Conservation (phyloP, 805 yeast species). For the Diddensiella transvaalensis region DNA sequence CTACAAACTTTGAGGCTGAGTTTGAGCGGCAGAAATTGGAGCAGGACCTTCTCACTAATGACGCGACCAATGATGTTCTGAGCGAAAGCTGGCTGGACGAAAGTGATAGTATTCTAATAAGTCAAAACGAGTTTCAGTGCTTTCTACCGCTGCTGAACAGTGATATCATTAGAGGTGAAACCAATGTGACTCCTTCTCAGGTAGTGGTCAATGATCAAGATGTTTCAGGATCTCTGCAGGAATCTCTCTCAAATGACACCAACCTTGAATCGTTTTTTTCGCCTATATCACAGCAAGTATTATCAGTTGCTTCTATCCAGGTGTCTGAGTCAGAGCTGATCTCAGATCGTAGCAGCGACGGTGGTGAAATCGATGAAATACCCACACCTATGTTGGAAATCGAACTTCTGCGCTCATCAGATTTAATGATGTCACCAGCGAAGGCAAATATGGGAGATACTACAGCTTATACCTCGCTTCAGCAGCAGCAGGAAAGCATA, state of each 20-base stretch:
- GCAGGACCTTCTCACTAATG: not conserved
- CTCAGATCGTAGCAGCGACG: conserved; percentile 14
- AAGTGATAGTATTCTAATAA: not conserved
- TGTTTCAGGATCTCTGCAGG: not conserved
- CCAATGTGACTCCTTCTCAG: not conserved
- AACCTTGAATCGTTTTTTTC: not conserved
- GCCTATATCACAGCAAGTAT: not conserved
- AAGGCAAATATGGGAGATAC: not conserved
- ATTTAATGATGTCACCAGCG: conserved; percentile 1
- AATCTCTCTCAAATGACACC: not conserved
- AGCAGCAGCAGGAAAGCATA: too few relatives aligned
- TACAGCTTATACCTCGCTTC: not conserved
- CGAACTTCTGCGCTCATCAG: not conserved
- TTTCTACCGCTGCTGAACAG: not conserved
- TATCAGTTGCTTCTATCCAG: not conserved
- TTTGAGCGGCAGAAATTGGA: not conserved
- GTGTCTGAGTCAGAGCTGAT: conserved; percentile 6
- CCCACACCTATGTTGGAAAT: conserved; percentile 12
- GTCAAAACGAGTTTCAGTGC: not conserved
- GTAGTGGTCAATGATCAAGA: not conserved
- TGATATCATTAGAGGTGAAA: not conserved
- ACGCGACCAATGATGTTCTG: not conserved
- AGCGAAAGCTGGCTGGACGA: not conserved
- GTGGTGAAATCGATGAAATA: conserved; percentile 12
- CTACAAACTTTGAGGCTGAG: not conserved